These are phyloP conservation scores for Tolypocladium pustulatum DNA, from an alignment of 2,329 filamentous ascomycete genomes.

Conservation along the genomic window DNA sequence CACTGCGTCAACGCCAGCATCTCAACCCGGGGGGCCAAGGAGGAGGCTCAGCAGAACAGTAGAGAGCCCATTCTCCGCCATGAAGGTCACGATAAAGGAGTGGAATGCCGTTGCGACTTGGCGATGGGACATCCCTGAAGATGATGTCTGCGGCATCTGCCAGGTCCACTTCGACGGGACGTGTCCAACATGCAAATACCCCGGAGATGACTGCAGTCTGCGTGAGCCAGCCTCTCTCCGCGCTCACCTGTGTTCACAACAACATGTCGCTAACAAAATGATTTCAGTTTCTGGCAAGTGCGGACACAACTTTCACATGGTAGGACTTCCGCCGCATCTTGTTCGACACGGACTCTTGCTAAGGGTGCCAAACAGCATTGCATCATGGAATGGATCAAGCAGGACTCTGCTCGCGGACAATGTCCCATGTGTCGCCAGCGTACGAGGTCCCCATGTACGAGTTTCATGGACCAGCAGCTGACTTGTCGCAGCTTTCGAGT, in stretches of 20 bases:
- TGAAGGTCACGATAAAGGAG: constrained; percentile 92
- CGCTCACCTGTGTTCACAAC: neutral
- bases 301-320: constrained; percentile 97
- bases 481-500: constrained; percentile 26
- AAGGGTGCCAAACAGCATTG: constrained; percentile 57
- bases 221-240: constrained; percentile 43
- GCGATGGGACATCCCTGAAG: constrained; percentile 95
- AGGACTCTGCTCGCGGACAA: constrained; percentile 84
- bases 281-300: constrained; percentile 85
- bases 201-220: constrained; percentile 88
- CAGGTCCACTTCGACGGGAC: constrained; percentile 97
- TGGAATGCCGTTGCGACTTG: constrained; percentile 95
- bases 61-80: constrained; percentile 25
- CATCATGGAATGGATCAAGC: constrained; percentile 90
- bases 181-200: constrained; percentile 95
- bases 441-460: constrained; percentile 27
- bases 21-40: neutral
- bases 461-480: neutral
- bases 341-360: neutral
- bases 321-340: constrained; percentile 26
- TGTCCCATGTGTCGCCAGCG: constrained; percentile 98
- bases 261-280: neutral
- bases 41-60: neutral
- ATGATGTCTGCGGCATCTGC: constrained; percentile 97
- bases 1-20: neutral